Evolutionary conservation across 257 asterid species (phyloP), one percentile per base, ranked within the genome.

Genomic region (Ophiorrhiza pumila): DNA sequence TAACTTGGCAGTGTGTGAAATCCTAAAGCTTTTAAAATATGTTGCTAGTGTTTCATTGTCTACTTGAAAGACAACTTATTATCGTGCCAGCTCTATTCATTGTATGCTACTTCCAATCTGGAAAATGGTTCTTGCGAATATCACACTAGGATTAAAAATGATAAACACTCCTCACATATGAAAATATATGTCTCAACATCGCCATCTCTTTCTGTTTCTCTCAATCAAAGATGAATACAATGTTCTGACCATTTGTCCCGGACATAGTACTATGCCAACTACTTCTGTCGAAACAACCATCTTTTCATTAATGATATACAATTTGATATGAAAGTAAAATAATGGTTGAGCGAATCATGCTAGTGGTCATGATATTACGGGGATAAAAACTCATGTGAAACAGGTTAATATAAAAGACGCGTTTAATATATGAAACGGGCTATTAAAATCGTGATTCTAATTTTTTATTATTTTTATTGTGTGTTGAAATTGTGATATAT

Each of bases 21-120:
- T 50, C 45, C n/a, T 47, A 46, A 31, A 37, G 39, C 1, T 31
- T 55, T 25, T 13, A n/a, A 32, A 23, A 23, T 23, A 29, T 23
- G 8, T n/a, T n/a, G 6, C 12, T 8, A 7, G 6, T 55, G 22
- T 72, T 83, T 47, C 80, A 78, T 71, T 83, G 89, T 86, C 89
- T 83, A 67, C 81, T 78, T 65, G 76, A 62, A 72, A 72, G 12
- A 53, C 10, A 68, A 73, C 52, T 74, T 29, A 72, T 76, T 52
- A 68, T 46, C 57, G 55, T 77, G 80, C 80, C 86, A 82, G 55
- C 86, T 79, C 80, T 64, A 78, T 77, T 18, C 50, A 31, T 25
- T 59, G 20, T 9, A 17, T 11, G 34, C 2, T 11, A 42, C 14
- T n/a, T n/a, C n/a, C n/a, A n/a, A n/a, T n/a, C n/a, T n/a, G n/a